Percentiles rank a stretch among this genome's conserved stretches.
Conservation (phyloP, 73 alveolate species). For the Blepharisma japonicum region DNA sequence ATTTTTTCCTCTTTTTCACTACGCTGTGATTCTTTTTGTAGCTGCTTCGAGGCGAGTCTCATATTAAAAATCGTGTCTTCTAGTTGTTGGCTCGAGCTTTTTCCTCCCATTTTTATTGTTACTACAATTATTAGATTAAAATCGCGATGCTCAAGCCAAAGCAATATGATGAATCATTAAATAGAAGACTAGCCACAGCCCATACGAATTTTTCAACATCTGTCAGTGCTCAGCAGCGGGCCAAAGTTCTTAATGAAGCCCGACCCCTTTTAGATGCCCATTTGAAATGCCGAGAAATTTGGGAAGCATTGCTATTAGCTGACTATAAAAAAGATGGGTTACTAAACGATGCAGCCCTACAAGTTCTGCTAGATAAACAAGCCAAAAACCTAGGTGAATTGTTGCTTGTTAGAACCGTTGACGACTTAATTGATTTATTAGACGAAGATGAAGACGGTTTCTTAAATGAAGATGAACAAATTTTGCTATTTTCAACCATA, state of each 20-base stretch:
- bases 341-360: slow-evolving; percentile 76
- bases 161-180: background rate
- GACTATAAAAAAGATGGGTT: slow-evolving; percentile 85
- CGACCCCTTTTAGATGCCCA: slow-evolving; percentile 57
- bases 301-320: slow-evolving; percentile 80
- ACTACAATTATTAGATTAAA: too few species aligned
- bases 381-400: slow-evolving; percentile 64
- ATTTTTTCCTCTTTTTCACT: slow-evolving; percentile 36
- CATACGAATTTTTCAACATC: background rate
- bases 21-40: slow-evolving; percentile 19
- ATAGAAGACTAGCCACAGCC: background rate
- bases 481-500: slow-evolving; percentile 60
- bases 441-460: slow-evolving; percentile 85
- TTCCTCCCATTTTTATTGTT: slow-evolving; percentile 2
- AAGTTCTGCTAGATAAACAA: slow-evolving; percentile 70
- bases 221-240: slow-evolving; percentile 26
- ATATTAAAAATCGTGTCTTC: slow-evolving; percentile 33
- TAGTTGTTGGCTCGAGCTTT: background rate
- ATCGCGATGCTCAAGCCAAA: background rate
- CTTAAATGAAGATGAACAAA: slow-evolving; percentile 83
- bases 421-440: slow-evolving; percentile 70
- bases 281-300: slow-evolving; percentile 68
- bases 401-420: slow-evolving; percentile 61
- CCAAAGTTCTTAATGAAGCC: slow-evolving; percentile 42
- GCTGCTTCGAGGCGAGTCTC: slow-evolving; percentile 25